phyloP scores from a whole-genome alignment of 2,329 filamentous ascomycete genomes.

The Penicillium aurantiogriseum region DNA sequence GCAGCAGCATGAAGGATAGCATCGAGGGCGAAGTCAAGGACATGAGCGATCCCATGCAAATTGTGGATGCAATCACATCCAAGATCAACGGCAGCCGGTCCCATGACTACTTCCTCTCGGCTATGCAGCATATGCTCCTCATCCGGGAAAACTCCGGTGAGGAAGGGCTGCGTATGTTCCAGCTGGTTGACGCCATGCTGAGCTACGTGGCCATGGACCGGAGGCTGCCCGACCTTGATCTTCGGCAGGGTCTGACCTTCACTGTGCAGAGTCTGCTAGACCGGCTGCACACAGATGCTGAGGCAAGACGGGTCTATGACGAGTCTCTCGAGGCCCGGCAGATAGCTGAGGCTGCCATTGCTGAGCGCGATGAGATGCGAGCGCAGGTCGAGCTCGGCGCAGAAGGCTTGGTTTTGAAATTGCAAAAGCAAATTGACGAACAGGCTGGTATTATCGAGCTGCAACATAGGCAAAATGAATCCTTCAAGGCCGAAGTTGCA shows the following conservation, averaged over 20 bases:
- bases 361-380: constrained; percentile 92
- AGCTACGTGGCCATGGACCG: constrained; percentile 99
- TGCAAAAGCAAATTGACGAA: constrained; percentile 92
- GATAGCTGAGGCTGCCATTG: constrained; percentile 91
- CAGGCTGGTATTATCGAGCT: constrained; percentile 88
- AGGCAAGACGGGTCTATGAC: constrained; percentile 87
- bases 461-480: constrained; percentile 79
- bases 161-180: constrained; percentile 91
- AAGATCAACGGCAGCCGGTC: constrained; percentile 80
- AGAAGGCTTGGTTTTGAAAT: constrained; percentile 85
- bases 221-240: constrained; percentile 89
- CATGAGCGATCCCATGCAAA: constrained; percentile 87
- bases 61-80: constrained; percentile 87
- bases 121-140: constrained; percentile 89
- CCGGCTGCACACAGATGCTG: constrained; percentile 93
- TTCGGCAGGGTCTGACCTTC: constrained; percentile 96
- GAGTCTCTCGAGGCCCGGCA: constrained; percentile 87
- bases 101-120: constrained; percentile 93
- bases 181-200: constrained; percentile 97
- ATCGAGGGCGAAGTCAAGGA: constrained; percentile 85
- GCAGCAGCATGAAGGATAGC: constrained; percentile 84
- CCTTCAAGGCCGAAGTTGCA: constrained; percentile 83
- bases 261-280: constrained; percentile 94
- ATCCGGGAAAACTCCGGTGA: constrained; percentile 90
- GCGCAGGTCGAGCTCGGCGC: constrained; percentile 86